Evolutionary conservation across 495 filamentous ascomycete species (phyloP), one percentile per base, ranked within the genome.

Genomic region (Schizothecium vesticola): DNA sequence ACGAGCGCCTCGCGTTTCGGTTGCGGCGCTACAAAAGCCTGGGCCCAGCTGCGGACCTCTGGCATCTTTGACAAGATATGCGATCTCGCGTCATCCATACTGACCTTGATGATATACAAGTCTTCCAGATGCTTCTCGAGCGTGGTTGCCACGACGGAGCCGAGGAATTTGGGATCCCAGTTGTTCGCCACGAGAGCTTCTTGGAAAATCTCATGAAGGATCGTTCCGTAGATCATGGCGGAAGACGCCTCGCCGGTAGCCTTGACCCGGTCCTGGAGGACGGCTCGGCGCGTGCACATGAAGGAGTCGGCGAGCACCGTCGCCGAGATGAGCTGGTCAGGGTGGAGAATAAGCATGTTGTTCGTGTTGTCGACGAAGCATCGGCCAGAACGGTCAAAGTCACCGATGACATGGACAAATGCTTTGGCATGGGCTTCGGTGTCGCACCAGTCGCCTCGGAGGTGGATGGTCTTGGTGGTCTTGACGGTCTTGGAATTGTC

Each of bases 221-320:
- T 87, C 23, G 90, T 92, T 33, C 95, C 95, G 74, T 97, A 99
- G 6, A 96, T 86, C 69, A 94, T 86, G 3, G 93, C 85, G 43
- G 88, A 85, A 55, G 86, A 92, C 51, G 92, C 80, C 67, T 92
- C 90, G 67, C 88, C 87, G 1, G 92, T 91, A 55, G 90, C 91
- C 77, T 97, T 98, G 74, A 97, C 90, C 59, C 95, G 88, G 74
- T 97, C 94, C 74, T 97, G 92, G 33, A 99, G 87, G 2, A 97
- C 93, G 26, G 95, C 93, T 64, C 93, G 90, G 13, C 95, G 88
- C 69, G 88, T 87, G 74, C 95, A 99, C 56, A 87, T 88, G 73
- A 97, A 94, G 0, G 95, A 96, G 75, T 99, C 95, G 43, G 91
- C 95, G 33, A 99, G 90, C 10, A 94, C 91, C 9, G 94, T 97